phyloP scores from a whole-genome alignment of 345 rosid species.

The Camelina laxa region DNA sequence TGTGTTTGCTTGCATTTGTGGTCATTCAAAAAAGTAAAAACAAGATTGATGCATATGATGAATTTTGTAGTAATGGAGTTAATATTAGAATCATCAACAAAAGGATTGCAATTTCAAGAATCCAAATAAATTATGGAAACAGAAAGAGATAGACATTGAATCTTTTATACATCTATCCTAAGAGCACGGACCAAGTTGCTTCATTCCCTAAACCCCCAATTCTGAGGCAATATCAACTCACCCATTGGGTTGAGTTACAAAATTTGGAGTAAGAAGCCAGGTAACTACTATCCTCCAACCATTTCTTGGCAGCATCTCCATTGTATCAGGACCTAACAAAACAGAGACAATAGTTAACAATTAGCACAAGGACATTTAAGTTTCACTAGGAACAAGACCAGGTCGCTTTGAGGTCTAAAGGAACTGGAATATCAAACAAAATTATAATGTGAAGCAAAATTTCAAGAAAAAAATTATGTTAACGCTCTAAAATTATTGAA shows the following conservation, averaged over 20 bases:
- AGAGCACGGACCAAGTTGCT: conserved; percentile 44
- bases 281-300: conserved; percentile 14
- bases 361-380: no score
- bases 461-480: no score
- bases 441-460: background rate
- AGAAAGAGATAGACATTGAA: conserved; percentile 35
- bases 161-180: conserved; percentile 36
- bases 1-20: conserved; percentile 29
- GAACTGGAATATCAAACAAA: conserved; percentile 2
- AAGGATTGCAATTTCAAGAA: background rate
- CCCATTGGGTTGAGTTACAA: conserved; percentile 7
- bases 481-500: no score
- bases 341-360: background rate
- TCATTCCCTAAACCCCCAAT: conserved; percentile 36
- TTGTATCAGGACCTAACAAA: conserved; percentile 9
- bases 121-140: conserved; percentile 1
- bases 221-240: conserved; percentile 30
- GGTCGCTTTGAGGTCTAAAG: no score
- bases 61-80: conserved; percentile 3
- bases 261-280: conserved; percentile 11
- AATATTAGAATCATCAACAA: background rate
- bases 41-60: conserved; percentile 23
- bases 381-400: background rate
- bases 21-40: background rate
- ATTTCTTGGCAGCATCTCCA: conserved; percentile 30